Evolutionary conservation across 2,329 filamentous ascomycete species (phyloP), one percentile per base, ranked within the genome.

Genomic region (Epichloe sibirici): DNA sequence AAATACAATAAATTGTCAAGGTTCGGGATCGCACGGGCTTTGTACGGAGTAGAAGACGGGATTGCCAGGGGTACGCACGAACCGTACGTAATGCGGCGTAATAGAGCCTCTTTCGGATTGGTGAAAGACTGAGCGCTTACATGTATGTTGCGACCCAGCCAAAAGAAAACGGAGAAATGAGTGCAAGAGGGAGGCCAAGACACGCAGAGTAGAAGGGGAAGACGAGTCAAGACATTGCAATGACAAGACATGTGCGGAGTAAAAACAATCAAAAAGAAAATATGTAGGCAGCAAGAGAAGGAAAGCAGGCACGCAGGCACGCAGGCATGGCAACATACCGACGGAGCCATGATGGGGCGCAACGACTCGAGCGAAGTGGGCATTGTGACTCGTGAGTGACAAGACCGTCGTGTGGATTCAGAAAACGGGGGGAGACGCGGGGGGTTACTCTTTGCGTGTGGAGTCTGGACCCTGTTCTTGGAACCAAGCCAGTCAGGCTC

Each of bases 321-420:
- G 11, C 28, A 35, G 31, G 39, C 17, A 23, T n/a, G 47, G 53
- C 56, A 56, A 78, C 78, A 52, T 78, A 82, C 78, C 62, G 78
- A 81, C 47, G 77, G 74, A 55, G 77, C 77, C 78, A 82, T 81
- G 65, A 82, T 82, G 61, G 78, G 78, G 64, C 78, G 77, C 51
- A 76, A 72, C 45, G 78, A 82, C 52, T 82, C 78, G 53, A 81
- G 62, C n/a, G 78, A 82, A 56, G 72, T 65, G 64, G 77, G 76
- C 78, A 82, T 82, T 52, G 8, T 51, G 52, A 45, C 3, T 40
- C 42, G 13, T 7, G 21, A 49, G 42, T 38, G 45, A 49, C 17
- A 45, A 39, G 40, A 45, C 28, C 39, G 11, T 28, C 31, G 3
- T 28, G 46, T 43, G 47, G 50, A 40, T 44, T 43, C 44, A 39